These are phyloP conservation scores for Metarhizium guizhouense DNA, from an alignment of 2,329 filamentous ascomycete species.

Conservation along the genomic window DNA sequence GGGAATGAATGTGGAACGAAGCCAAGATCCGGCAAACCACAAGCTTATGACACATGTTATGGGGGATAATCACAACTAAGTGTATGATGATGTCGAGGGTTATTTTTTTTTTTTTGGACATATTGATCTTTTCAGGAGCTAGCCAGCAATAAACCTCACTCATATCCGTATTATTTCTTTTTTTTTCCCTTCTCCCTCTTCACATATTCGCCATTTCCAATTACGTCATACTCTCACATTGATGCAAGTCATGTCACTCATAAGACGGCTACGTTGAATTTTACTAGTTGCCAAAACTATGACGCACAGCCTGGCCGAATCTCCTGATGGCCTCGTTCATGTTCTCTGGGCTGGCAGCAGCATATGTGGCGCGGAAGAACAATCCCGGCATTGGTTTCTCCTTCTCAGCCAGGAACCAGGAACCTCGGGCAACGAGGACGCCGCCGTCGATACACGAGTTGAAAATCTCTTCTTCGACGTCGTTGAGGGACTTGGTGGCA, in stretches of 20 bases:
- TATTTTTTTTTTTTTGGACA: background rate
- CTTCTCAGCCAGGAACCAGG: conserved; percentile 80
- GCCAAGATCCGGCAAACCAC: background rate
- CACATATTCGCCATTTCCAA: too few species aligned
- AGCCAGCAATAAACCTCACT: background rate
- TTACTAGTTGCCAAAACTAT: conserved; percentile 35
- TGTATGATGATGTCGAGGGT: background rate
- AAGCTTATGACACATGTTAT: background rate
- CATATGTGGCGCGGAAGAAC: conserved; percentile 88
- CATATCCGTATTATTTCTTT: background rate
- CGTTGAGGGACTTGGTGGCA: conserved; percentile 41
- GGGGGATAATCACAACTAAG: background rate
- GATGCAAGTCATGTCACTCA: too few species aligned
- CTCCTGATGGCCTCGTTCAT: conserved; percentile 66
- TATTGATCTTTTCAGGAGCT: background rate
- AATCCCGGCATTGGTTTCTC: conserved; percentile 51
- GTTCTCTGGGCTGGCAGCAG: conserved; percentile 62
- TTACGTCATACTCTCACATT: background rate
- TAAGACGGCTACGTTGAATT: background rate
- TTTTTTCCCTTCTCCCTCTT: background rate
- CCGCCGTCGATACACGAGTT: conserved; percentile 63
- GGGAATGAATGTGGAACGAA: background rate
- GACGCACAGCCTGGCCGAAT: conserved; percentile 65
- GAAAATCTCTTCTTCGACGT: conserved; percentile 84
- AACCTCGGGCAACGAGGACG: conserved; percentile 74